phyloP scores from a whole-genome alignment of 805 yeast genomes.

The Suhomyces xylopsoci region DNA sequence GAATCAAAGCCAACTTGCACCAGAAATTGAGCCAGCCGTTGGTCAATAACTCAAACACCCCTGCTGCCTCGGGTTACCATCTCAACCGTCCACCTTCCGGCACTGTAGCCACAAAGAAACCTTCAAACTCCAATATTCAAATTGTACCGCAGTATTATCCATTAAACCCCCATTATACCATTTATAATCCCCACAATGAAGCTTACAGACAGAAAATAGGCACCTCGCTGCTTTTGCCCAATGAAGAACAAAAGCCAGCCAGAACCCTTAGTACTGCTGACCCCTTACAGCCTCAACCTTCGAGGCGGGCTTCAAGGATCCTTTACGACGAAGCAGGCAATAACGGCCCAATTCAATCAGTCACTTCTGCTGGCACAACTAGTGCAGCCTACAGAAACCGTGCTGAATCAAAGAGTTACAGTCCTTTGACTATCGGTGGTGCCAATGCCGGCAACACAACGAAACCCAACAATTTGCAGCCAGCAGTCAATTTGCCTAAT shows the following conservation, averaged over 20 bases:
- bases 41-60: not conserved
- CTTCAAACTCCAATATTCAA: constrained; percentile 16
- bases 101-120: constrained; percentile 7
- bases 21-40: constrained; percentile 7
- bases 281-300: constrained; percentile 32
- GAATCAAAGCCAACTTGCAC: constrained; percentile 8
- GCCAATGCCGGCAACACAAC: constrained; percentile 7
- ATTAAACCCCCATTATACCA: constrained; percentile 33
- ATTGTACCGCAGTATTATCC: constrained; percentile 37
- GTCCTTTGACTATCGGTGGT: constrained; percentile 16
- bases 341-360: constrained; percentile 9
- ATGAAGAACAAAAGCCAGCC: not conserved
- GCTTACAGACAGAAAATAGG: constrained; percentile 3
- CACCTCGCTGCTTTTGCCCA: constrained; percentile 2
- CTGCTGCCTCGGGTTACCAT: constrained; percentile 8
- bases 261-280: constrained; percentile 16
- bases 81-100: constrained; percentile 5
- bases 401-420: constrained; percentile 14
- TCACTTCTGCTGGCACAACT: not conserved
- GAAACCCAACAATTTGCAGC: not conserved
- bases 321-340: constrained; percentile 17
- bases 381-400: constrained; percentile 7
- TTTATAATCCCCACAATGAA: constrained; percentile 22
- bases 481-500: not conserved
- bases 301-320: constrained; percentile 11